These are phyloP conservation scores for Tetrapisispora arboricola DNA, from an alignment of 805 yeast genomes.

Conservation along the genomic window DNA sequence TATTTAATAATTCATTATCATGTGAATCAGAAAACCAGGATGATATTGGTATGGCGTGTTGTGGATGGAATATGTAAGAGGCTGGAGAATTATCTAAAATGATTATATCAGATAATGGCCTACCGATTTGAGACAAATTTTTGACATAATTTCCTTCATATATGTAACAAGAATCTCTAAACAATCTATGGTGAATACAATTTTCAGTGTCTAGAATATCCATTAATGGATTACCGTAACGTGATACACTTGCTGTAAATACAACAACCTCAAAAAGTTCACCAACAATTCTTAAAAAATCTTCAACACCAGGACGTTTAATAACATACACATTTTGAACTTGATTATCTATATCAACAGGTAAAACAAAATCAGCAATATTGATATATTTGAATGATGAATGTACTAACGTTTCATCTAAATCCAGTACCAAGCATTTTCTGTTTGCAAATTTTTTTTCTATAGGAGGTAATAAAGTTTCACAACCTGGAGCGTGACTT, in stretches of 20 bases:
- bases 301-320: conserved; percentile 96
- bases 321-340: conserved; percentile 89
- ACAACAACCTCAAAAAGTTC: conserved; percentile 86
- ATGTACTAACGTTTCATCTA: conserved; percentile 93
- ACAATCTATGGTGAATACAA: conserved; percentile 76
- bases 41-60: conserved; percentile 91
- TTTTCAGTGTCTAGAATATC: conserved; percentile 71
- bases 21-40: conserved; percentile 97
- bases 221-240: conserved; percentile 89
- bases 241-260: conserved; percentile 87
- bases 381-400: conserved; percentile 83
- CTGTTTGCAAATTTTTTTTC: conserved; percentile 39
- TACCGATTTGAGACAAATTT: conserved; percentile 83
- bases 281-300: conserved; percentile 72
- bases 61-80: conserved; percentile 90
- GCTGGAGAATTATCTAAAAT: conserved; percentile 96
- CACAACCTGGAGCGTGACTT: conserved; percentile 51
- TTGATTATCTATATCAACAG: conserved; percentile 90
- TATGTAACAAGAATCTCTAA: conserved; percentile 86
- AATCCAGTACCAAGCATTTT: conserved; percentile 80
- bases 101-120: conserved; percentile 73
- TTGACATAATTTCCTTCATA: conserved; percentile 91
- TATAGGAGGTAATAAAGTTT: conserved; percentile 48
- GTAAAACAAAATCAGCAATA: conserved; percentile 90
- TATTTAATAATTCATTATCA: conserved; percentile 85